A percentile compares a stretch with the other conserved stretches of the same genome.
phyloP scores from a whole-genome alignment of 345 rosid genomes.

The Arabis alpina region DNA sequence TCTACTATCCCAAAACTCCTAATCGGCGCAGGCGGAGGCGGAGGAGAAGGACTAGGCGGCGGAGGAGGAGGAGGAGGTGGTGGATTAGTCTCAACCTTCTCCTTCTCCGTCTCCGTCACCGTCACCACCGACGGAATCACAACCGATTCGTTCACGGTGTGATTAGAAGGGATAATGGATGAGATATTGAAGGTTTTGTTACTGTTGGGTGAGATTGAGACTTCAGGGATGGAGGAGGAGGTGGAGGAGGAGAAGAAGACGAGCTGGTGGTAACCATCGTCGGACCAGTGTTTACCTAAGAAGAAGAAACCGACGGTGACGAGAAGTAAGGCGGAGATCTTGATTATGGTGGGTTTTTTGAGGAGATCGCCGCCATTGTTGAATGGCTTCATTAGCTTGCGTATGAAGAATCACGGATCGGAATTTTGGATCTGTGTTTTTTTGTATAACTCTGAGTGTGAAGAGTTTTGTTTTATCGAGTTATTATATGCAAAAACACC shows the following conservation, averaged over 20 bases:
- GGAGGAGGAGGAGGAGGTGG: constrained; percentile 34
- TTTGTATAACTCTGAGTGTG: not conserved
- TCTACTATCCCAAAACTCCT: constrained; percentile 75
- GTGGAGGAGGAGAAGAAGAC: constrained; percentile 68
- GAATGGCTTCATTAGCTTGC: constrained; percentile 63
- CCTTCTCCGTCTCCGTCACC: constrained; percentile 11
- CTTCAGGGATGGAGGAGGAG: constrained; percentile 43
- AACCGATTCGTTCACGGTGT: constrained; percentile 13
- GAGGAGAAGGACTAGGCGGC: constrained; percentile 23
- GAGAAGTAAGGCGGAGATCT: constrained; percentile 58
- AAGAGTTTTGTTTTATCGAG: not conserved
- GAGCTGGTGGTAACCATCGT: constrained; percentile 63
- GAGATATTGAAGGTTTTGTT: constrained; percentile 54
- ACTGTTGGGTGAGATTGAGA: constrained; percentile 67
- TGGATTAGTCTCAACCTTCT: constrained; percentile 12
- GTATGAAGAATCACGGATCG: constrained; percentile 39
- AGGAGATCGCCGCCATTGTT: constrained; percentile 52
- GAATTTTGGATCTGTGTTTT: constrained; percentile 11
- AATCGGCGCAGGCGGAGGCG: constrained; percentile 52
- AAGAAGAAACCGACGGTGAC: constrained; percentile 77
- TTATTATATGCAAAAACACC: not conserved
- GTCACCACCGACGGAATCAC: constrained; percentile 34
- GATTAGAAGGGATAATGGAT: constrained; percentile 48
- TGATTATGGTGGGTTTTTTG: constrained; percentile 52
- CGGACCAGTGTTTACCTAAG: constrained; percentile 91